Base-by-base conservation (phyloP, 176 grass and related monocot species). In the Lolium multiflorum region DNA sequence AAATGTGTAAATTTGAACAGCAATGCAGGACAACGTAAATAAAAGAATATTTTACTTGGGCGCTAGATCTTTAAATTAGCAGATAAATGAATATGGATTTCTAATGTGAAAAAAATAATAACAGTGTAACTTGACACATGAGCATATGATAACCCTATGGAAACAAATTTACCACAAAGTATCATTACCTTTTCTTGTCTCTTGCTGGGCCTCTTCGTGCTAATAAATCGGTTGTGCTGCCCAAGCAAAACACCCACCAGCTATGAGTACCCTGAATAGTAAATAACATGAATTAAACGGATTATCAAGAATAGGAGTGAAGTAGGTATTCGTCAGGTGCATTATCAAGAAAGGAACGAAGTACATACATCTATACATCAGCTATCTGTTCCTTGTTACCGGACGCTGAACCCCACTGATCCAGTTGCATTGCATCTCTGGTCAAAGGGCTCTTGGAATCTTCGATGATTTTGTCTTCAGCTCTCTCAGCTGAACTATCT, bases 201-300 rank as follows among this genome's bases (percentile, higher is more conserved):
- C 78, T 76, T 98, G 96, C 81, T 94, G 96, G 50, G 71, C 84
- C 62, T 92, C 86, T 92, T 98, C 96, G 88, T 98, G 96, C 83
- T 93, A 95, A 92, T 98, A 93, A 91, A 98, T 93, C 83, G 96
- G 93, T 80, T 98, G 96, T 22, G 96, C 91, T 62, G 93, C 96
- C 96, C 96, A 95, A 74, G 86, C 91, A 88, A 98, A 98, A 84
- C 90, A 98, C 37, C 96, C 96, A 12, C 96, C 96, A 63, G 88
- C 96, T 91, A 91, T 95, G 20, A 98, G 91, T 89, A 98, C 77
- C 86, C 96, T 95, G 43, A 87, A 89, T n/a, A 51, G 44, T 11
- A 84, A 31, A 81, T 44, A 52, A 63, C 4, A 78, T 16, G 25
- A 70, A 31, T 82, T 76, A 82, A 58, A 43, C 3, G 39, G 60